These are phyloP conservation scores for Bipolaris zeicola DNA, from an alignment of 2,329 filamentous ascomycete species.

Conservation along the genomic window DNA sequence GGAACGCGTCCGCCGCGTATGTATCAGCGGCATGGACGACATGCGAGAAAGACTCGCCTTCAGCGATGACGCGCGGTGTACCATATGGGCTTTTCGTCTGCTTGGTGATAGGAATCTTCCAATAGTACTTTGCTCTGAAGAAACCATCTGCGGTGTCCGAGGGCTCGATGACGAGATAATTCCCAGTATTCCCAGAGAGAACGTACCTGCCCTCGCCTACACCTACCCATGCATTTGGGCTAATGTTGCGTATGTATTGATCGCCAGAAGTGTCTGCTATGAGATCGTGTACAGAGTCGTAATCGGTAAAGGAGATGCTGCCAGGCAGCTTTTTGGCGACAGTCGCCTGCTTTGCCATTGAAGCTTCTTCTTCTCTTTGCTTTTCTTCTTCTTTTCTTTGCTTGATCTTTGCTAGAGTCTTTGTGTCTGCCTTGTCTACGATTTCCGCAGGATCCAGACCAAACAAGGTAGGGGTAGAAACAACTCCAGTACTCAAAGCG, in stretches of 20 bases:
- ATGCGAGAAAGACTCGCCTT: conserved; percentile 68
- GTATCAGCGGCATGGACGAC: conserved; percentile 87
- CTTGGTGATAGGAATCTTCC: conserved; percentile 45
- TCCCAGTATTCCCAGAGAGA: conserved; percentile 65
- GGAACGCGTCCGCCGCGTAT: conserved; percentile 71
- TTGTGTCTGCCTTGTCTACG: conserved; percentile 67
- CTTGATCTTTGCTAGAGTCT: conserved; percentile 65
- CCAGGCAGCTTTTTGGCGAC: conserved; percentile 41
- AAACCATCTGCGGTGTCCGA: conserved; percentile 49
- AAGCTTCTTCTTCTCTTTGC: conserved; percentile 57
- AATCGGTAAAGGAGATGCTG: conserved; percentile 82
- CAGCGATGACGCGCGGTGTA: conserved; percentile 70
- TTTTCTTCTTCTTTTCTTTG: conserved; percentile 53
- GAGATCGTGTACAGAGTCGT: conserved; percentile 88
- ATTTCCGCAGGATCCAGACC: conserved; percentile 85
- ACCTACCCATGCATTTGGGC: conserved; percentile 80
- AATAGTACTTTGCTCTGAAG: conserved; percentile 51
- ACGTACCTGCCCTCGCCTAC: conserved; percentile 73
- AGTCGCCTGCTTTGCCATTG: conserved; percentile 67
- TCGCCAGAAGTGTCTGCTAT: conserved; percentile 82
- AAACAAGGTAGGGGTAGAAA: conserved; percentile 90
- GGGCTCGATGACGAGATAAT: conserved; percentile 62
- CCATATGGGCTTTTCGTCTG: conserved; percentile 63
- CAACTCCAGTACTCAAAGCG: conserved; percentile 79
- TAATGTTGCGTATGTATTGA: conserved; percentile 76